Conservation (phyloP, 2,329 filamentous ascomycete species). For the Cryphonectria carpinicola region DNA sequence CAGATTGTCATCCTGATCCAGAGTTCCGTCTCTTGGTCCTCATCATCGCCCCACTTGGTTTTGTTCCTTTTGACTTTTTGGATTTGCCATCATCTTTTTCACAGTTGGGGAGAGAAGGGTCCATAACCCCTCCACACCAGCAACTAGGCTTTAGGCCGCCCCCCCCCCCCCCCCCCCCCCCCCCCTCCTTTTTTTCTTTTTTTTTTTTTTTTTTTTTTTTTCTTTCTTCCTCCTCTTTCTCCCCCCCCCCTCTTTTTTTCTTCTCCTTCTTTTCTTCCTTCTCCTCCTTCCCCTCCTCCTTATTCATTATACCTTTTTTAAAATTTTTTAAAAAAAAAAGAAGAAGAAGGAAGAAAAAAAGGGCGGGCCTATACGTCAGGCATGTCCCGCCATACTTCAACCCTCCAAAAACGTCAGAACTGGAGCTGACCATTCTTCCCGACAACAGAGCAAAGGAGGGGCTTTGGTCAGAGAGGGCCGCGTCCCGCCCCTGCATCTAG, state of each 20-base stretch:
- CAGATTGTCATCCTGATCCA: slow-evolving; percentile 1
- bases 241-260: not conserved
- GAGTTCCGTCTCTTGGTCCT: not conserved
- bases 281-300: not conserved
- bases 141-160: not conserved
- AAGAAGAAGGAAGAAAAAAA: not conserved
- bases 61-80: too few species aligned
- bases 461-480: not conserved
- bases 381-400: slow-evolving; percentile 8
- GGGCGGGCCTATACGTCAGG: not conserved
- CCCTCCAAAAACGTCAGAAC: not conserved
- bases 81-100: not conserved
- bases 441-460: not conserved
- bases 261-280: not conserved
- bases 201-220: not conserved
- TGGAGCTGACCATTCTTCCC: slow-evolving; percentile 4
- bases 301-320: not conserved
- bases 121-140: not conserved
- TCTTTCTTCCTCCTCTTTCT: not conserved
- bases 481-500: slow-evolving; percentile 9
- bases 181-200: not conserved
- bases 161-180: too few species aligned
- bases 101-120: not conserved
- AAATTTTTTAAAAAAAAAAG: too few species aligned
- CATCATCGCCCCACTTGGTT: slow-evolving; percentile 6